Evolutionary conservation across 2,329 filamentous ascomycete genomes (phyloP).

Genomic region (Cercospora beticola): DNA sequence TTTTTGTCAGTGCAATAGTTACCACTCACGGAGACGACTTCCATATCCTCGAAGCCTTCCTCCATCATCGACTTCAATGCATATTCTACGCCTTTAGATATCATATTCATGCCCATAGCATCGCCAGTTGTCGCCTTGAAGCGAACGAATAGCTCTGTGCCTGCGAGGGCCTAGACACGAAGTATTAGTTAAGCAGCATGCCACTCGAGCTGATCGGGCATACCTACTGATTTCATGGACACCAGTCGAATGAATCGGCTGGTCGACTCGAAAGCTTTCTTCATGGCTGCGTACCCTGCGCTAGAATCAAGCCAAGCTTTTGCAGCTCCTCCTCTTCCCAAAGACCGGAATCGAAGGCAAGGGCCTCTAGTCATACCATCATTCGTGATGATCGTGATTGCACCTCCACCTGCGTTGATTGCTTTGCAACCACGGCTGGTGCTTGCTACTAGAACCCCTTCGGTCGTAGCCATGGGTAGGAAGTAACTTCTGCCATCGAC

Average conservation of each 20-base stretch:
- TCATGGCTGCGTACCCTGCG: conserved; percentile 77
- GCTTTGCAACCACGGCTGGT: conserved; percentile 93
- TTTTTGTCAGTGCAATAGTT: conserved; percentile 99
- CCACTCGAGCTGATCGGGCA: neutral
- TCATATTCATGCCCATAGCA: conserved; percentile 99
- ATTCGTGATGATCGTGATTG: conserved; percentile 82
- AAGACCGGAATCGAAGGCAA: conserved; percentile 85
- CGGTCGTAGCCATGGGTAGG: conserved; percentile 97
- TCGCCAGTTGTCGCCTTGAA: conserved; percentile 99
- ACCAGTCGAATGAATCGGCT: conserved; percentile 90
- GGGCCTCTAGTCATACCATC: conserved; percentile 98
- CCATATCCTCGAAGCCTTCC: conserved; percentile 92
- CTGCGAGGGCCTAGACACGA: conserved; percentile 64
- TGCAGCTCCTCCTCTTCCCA: conserved; percentile 84
- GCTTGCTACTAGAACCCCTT: conserved; percentile 93
- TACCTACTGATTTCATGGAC: conserved; percentile 69
- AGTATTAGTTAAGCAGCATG: neutral
- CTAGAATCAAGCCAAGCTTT: conserved; percentile 97
- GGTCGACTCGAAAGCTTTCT: conserved; percentile 92
- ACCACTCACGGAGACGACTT: conserved; percentile 87
- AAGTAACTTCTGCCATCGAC: conserved; percentile 97
- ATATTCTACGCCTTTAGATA: conserved; percentile 97
- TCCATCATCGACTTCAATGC: conserved; percentile 88
- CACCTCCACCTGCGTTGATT: conserved; percentile 94
- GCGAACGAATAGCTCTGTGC: conserved; percentile 92